Conservation (phyloP, 768 basidiomycete species). For the Leccinum incarnatum region DNA sequence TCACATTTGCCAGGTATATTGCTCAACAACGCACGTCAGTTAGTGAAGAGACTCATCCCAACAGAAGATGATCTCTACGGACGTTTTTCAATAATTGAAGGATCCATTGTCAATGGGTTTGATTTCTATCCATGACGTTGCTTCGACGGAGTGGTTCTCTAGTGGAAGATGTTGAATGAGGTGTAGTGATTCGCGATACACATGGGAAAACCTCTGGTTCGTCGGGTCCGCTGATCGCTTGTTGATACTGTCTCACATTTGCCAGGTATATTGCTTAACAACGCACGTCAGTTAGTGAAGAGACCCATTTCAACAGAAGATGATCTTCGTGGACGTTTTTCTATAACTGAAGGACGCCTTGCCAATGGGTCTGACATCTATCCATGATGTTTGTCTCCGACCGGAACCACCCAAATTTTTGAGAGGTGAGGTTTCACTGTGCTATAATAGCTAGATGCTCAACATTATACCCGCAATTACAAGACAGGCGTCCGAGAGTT, state of each 20-base stretch:
- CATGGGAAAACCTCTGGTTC: slow-evolving; percentile 69
- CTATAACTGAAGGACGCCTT: slow-evolving; percentile 35
- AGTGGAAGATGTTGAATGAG: slow-evolving; percentile 73
- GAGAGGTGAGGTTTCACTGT: too few species aligned
- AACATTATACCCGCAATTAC: slow-evolving; percentile 29
- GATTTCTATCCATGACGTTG: too few species aligned
- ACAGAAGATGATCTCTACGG: slow-evolving; percentile 48
- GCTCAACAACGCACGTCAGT: slow-evolving; percentile 82
- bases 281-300: slow-evolving; percentile 74
- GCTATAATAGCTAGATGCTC: too few species aligned
- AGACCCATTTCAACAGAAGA: slow-evolving; percentile 62
- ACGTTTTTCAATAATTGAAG: too few species aligned
- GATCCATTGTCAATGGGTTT: too few species aligned
- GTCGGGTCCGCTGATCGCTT: slow-evolving; percentile 7
- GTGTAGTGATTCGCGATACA: slow-evolving; percentile 69
- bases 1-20: slow-evolving; percentile 52
- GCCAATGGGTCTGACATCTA: too few species aligned
- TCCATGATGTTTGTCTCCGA: too few species aligned
- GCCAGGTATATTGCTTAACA: slow-evolving; percentile 76
- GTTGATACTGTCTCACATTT: slow-evolving; percentile 3
- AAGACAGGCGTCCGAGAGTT: slow-evolving; percentile 60
- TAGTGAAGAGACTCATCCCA: slow-evolving; percentile 60
- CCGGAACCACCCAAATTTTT: too few species aligned
- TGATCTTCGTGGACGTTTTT: slow-evolving; percentile 60
- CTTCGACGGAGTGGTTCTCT: slow-evolving; percentile 51